Evolutionary conservation across 148 eudicot genomes (phyloP).

Genomic region (Rhododendron ovatum): DNA sequence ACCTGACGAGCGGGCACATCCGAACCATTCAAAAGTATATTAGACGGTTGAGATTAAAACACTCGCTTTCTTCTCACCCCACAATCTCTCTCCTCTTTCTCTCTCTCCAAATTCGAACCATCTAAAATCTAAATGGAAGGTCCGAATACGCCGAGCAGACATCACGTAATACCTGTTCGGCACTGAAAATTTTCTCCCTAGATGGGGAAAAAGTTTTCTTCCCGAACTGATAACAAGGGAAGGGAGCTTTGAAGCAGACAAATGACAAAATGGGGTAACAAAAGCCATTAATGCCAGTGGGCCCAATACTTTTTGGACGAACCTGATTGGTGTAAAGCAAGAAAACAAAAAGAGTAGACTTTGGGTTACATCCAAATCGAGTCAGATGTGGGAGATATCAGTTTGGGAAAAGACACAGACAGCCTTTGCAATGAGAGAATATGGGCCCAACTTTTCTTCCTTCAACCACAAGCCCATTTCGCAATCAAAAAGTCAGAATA

Average conservation of each 20-base stretch:
- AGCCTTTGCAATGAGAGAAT: conserved; percentile 19
- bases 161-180: too few relatives aligned
- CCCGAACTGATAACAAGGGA: neutral
- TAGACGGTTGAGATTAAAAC: too few relatives aligned
- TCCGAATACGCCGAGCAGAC: fast-evolving
- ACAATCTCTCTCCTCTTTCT: too few relatives aligned
- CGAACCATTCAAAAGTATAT: too few relatives aligned
- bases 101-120: too few relatives aligned
- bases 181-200: too few relatives aligned
- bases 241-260: neutral
- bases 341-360: conserved; percentile 37
- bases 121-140: too few relatives aligned
- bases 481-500: neutral
- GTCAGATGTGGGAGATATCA: conserved; percentile 23
- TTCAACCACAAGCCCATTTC: neutral
- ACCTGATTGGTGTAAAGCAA: conserved; percentile 7
- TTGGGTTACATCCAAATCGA: conserved; percentile 19
- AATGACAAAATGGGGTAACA: neutral
- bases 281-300: neutral
- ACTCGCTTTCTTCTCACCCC: too few relatives aligned
- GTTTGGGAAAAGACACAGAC: conserved; percentile 28
- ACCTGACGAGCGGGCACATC: fast-evolving
- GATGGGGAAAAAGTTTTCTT: too few relatives aligned
- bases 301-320: neutral
- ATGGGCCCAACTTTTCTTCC: neutral